A percentile compares a stretch with the other conserved stretches of the same genome.
These are phyloP conservation scores for Balakata baccata DNA, from an alignment of 345 rosid genomes.

Conservation along the genomic window DNA sequence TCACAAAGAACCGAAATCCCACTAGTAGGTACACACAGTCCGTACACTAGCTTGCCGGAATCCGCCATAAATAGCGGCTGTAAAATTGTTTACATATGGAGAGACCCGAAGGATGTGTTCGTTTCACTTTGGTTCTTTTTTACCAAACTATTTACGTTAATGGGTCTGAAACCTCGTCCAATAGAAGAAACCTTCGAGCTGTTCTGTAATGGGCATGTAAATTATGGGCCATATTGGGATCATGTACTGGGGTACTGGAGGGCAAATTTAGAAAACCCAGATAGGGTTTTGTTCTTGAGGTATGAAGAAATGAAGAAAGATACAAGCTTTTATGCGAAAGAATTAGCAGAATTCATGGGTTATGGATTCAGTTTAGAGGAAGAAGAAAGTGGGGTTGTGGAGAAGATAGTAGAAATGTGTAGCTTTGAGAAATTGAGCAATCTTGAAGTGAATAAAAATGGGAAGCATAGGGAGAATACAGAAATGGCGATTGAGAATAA, in stretches of 20 bases:
- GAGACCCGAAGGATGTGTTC: constrained; percentile 1
- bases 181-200: not conserved
- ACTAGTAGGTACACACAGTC: not conserved
- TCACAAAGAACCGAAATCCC: not conserved
- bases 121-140: not conserved
- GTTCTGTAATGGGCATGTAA: not conserved
- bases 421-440: constrained; percentile 8
- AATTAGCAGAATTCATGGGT: constrained; percentile 7
- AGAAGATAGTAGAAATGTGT: not conserved
- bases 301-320: constrained; percentile 12
- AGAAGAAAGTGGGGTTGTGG: not conserved
- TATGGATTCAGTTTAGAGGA: not conserved
- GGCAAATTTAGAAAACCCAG: not conserved
- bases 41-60: not conserved
- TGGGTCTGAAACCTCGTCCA: not conserved
- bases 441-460: constrained; percentile 1
- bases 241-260: constrained; percentile 6
- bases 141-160: not conserved
- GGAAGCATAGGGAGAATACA: not conserved
- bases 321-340: not conserved
- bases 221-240: not conserved
- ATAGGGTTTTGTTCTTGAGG: not conserved
- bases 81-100: constrained; percentile 3
- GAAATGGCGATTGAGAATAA: not conserved
- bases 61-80: not conserved